A percentile compares a stretch with the other conserved stretches of the same genome.
Evolutionary conservation across 805 yeast species (phyloP).

Genomic region (Wickerhamomyces rabaulensis): DNA sequence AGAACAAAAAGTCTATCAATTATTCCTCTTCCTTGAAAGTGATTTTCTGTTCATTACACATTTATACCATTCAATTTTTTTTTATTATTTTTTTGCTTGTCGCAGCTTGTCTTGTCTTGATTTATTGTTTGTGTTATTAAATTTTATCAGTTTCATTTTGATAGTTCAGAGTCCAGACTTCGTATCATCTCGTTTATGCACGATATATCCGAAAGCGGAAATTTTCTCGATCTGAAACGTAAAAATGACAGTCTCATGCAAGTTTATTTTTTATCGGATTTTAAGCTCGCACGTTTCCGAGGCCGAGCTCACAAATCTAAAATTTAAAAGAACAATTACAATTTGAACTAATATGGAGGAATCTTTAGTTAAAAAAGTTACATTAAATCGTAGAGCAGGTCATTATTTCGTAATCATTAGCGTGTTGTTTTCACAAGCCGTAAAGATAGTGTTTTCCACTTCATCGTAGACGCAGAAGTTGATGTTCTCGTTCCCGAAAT

Average conservation of each 20-base stretch:
- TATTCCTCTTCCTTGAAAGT: no score
- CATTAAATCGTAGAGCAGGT: not conserved
- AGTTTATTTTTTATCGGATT: not conserved
- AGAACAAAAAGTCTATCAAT: no score
- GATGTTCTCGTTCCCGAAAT: not conserved
- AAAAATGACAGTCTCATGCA: not conserved
- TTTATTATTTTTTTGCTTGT: no score
- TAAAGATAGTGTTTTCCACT: not conserved
- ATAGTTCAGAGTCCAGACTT: no score
- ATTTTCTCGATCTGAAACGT: not conserved
- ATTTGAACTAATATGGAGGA: no score
- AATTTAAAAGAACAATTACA: not conserved
- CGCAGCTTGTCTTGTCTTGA: not conserved
- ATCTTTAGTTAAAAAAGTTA: no score
- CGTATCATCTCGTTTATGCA: not conserved
- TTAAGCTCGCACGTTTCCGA: not conserved
- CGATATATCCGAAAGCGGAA: not conserved
- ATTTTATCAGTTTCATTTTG: no score
- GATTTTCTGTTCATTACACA: not conserved
- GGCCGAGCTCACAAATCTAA: not conserved
- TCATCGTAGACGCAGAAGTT: not conserved
- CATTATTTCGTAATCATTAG: not conserved
- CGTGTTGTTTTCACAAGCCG: not conserved
- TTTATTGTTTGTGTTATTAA: not conserved
- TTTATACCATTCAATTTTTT: no score